Conservation (phyloP, 106 monocot species). For the Allium fistulosum region DNA sequence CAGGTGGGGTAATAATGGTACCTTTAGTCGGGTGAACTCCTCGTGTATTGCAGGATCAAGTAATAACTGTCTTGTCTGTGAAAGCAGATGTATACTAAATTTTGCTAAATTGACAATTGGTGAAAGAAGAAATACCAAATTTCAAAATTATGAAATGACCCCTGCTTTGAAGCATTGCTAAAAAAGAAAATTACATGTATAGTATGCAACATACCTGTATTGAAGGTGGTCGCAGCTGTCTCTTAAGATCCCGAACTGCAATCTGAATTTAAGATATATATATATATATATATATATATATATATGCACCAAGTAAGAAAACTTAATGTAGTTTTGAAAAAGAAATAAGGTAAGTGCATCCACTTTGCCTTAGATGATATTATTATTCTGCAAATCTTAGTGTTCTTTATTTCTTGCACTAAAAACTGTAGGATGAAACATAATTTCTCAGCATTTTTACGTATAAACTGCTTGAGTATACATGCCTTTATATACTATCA, state of each 20-base stretch:
- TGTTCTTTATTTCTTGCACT: too few relatives aligned
- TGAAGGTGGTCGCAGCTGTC: slow-evolving; percentile 83
- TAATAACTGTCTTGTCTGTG: slow-evolving; percentile 79
- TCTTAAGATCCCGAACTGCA: slow-evolving; percentile 88
- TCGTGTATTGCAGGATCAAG: slow-evolving; percentile 99
- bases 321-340: neutral
- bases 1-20: slow-evolving; percentile 8
- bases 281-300: too few relatives aligned
- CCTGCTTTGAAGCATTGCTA: neutral
- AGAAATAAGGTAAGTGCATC: neutral
- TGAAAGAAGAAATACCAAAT: too few relatives aligned
- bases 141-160: too few relatives aligned
- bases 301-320: too few relatives aligned
- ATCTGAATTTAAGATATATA: slow-evolving; percentile 24
- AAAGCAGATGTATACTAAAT: neutral
- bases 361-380: neutral
- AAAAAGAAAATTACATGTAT: neutral
- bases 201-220: slow-evolving; percentile 51
- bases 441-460: too few relatives aligned
- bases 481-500: too few relatives aligned
- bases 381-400: neutral
- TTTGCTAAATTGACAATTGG: neutral
- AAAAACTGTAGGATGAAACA: too few relatives aligned
- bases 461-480: neutral
- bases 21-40: slow-evolving; percentile 95